Evolutionary conservation across 2,329 filamentous ascomycete genomes (phyloP).

Genomic region (Penicillium aurantiogriseum): DNA sequence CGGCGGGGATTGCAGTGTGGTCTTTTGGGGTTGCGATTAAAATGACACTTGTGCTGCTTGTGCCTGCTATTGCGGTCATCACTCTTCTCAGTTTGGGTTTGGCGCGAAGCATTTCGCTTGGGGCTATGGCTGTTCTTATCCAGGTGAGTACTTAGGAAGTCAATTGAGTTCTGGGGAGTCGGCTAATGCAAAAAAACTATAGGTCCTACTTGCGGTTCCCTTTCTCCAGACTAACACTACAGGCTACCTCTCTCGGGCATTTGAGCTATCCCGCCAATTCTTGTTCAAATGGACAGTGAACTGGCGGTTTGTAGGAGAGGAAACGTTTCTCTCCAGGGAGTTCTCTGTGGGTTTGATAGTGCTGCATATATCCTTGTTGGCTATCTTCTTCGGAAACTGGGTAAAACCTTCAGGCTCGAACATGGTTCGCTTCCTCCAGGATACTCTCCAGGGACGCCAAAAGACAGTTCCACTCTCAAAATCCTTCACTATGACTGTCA

Average conservation of each 20-base stretch:
- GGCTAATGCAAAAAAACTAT: constrained; percentile 4
- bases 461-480: constrained; percentile 63
- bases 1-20: constrained; percentile 69
- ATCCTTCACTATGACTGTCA: constrained; percentile 70
- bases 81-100: constrained; percentile 73
- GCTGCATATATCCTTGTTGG: constrained; percentile 64
- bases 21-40: constrained; percentile 84
- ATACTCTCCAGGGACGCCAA: constrained; percentile 53
- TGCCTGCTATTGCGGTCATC: constrained; percentile 76
- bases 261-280: constrained; percentile 88
- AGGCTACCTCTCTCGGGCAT: constrained; percentile 78
- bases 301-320: constrained; percentile 91
- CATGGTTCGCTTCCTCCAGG: constrained; percentile 54
- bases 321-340: constrained; percentile 67
- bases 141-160: constrained; percentile 57
- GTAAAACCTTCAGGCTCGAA: constrained; percentile 64
- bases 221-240: constrained; percentile 63
- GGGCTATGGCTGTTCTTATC: constrained; percentile 70
- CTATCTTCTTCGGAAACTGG: constrained; percentile 69
- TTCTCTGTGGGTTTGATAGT: constrained; percentile 69
- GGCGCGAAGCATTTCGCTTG: constrained; percentile 63
- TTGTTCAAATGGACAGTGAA: constrained; percentile 99
- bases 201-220: constrained; percentile 60
- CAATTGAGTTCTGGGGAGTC: not conserved
- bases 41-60: constrained; percentile 82